Conservation (phyloP, 179 eudicot genomes). For the Amaranthus tricolor region DNA sequence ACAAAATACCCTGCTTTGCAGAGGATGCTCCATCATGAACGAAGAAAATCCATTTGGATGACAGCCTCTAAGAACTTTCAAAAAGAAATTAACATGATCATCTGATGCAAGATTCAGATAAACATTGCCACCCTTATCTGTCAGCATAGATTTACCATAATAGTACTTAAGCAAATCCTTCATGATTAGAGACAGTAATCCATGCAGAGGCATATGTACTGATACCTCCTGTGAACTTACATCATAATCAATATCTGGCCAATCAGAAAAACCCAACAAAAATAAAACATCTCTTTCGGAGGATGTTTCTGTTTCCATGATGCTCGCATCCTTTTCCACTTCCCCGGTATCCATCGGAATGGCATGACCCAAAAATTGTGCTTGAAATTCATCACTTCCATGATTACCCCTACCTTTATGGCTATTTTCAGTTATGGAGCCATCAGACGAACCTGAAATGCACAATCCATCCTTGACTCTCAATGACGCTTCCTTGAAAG, state of each 20-base stretch:
- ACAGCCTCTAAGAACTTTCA: constrained; percentile 63
- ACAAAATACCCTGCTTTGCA: constrained; percentile 87
- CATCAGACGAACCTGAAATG: constrained; percentile 35
- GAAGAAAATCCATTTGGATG: constrained; percentile 92
- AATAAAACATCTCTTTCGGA: constrained; percentile 45
- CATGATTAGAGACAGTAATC: constrained; percentile 64
- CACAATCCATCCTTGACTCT: constrained; percentile 50
- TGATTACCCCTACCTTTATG: constrained; percentile 27
- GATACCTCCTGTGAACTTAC: constrained; percentile 86
- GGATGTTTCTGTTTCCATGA: constrained; percentile 49
- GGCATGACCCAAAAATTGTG: constrained; percentile 7
- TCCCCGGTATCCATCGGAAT: constrained; percentile 29
- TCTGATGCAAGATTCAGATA: constrained; percentile 35
- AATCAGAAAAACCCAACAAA: constrained; percentile 63
- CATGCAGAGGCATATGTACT: constrained; percentile 81
- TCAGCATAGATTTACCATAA: constrained; percentile 47
- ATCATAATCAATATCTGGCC: constrained; percentile 79
- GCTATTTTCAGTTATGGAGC: constrained; percentile 26
- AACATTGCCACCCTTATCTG: constrained; percentile 21
- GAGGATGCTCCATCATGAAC: constrained; percentile 91
- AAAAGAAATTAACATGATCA: constrained; percentile 50
- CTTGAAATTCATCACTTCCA: constrained; percentile 24
- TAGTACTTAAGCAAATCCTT: constrained; percentile 60
- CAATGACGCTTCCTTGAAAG: constrained; percentile 56
- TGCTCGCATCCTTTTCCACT: constrained; percentile 37